A percentile compares a stretch with the other conserved stretches of the same genome.
phyloP scores from a whole-genome alignment of 108 stramenopile species.

The Epipyxis sp. region DNA sequence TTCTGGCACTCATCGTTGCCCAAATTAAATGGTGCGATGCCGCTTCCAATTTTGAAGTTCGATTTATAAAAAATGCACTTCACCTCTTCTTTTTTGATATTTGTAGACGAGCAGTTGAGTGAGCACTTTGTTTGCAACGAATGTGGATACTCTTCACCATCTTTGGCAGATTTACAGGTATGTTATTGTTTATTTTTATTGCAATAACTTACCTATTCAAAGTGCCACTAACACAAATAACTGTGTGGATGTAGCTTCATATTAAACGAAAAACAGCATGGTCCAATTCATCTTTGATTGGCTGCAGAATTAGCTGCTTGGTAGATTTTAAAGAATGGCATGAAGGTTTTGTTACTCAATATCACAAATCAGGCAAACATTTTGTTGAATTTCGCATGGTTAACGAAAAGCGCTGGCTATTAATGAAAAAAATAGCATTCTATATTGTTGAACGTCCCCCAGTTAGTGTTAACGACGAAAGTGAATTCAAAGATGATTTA shows the following conservation, averaged over 20 bases:
- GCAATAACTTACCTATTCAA: too few species aligned
- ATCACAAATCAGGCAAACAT: slow-evolving; percentile 35
- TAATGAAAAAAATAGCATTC: slow-evolving; percentile 48
- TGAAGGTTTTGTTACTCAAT: slow-evolving; percentile 43
- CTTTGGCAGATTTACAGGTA: slow-evolving; percentile 18
- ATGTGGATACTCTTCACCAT: slow-evolving; percentile 17
- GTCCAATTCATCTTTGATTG: slow-evolving; percentile 53
- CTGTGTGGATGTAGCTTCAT: slow-evolving; percentile 46
- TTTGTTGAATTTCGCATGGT: slow-evolving; percentile 38
- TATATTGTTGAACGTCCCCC: slow-evolving; percentile 42
- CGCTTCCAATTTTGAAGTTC: neutral
- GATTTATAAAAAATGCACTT: too few species aligned
- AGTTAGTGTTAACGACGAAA: neutral
- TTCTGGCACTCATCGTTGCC: slow-evolving; percentile 14
- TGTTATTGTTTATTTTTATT: too few species aligned
- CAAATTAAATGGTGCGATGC: slow-evolving; percentile 10
- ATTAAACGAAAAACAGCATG: slow-evolving; percentile 55
- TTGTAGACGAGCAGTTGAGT: slow-evolving; percentile 18
- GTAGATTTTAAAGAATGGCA: slow-evolving; percentile 57
- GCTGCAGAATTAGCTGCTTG: slow-evolving; percentile 54
- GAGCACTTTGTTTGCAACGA: slow-evolving; percentile 29
- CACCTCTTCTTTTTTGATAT: neutral
- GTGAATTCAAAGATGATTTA: slow-evolving; percentile 14
- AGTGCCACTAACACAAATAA: too few species aligned
- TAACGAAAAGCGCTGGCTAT: slow-evolving; percentile 45